Percentiles rank a stretch among this genome's conserved stretches.
Conservation (phyloP, 2,329 filamentous ascomycete genomes). For the Diaporthe australafricana region DNA sequence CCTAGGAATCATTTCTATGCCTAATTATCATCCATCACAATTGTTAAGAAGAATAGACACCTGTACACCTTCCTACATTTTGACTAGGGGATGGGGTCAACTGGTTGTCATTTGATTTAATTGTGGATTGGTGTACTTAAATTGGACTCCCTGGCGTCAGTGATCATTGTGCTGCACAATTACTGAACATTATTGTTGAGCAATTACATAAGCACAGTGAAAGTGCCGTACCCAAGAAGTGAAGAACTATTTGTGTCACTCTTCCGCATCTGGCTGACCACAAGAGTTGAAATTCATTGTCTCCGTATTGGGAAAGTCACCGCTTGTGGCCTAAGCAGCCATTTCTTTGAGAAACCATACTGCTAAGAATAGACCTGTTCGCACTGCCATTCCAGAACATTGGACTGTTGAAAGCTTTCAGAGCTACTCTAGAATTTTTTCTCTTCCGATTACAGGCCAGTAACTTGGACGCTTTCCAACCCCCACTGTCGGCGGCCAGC, state of each 20-base stretch:
- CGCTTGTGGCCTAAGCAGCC: neutral
- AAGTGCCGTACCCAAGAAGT: neutral
- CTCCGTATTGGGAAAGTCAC: neutral
- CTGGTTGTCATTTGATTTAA: too few species aligned
- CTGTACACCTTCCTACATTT: too few species aligned
- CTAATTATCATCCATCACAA: too few species aligned
- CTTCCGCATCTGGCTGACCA: neutral
- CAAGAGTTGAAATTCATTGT: neutral
- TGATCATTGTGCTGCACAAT: too few species aligned
- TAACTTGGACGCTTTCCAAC: neutral
- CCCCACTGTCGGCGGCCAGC: neutral
- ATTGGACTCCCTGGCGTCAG: too few species aligned
- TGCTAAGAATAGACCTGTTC: neutral
- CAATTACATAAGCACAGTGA: neutral
- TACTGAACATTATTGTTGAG: too few species aligned
- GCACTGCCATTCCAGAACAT: neutral
- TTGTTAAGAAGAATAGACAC: too few species aligned
- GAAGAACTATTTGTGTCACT: neutral
- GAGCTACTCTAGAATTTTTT: neutral
- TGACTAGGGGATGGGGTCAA: too few species aligned
- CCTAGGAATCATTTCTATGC: too few species aligned
- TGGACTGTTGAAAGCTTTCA: neutral
- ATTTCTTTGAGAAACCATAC: neutral
- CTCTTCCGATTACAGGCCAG: neutral
- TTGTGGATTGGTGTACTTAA: too few species aligned